These are phyloP conservation scores for Vitis hybrid DNA, from an alignment of 177 flowering plant species.

Conservation along the genomic window DNA sequence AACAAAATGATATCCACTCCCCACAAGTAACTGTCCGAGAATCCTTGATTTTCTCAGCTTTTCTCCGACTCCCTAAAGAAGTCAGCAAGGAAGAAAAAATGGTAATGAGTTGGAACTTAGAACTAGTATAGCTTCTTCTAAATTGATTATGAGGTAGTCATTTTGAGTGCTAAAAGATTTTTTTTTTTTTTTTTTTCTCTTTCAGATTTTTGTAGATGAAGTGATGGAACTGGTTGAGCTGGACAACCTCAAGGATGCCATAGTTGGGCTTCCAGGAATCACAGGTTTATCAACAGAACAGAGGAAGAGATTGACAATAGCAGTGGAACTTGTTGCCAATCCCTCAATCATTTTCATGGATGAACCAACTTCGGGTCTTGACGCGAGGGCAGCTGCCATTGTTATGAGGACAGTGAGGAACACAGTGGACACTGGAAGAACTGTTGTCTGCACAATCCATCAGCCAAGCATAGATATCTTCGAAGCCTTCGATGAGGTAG, in stretches of 20 bases:
- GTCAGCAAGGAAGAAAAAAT: slow-evolving; percentile 55
- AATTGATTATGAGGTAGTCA: too few relatives aligned
- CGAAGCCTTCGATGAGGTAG: slow-evolving; percentile 83
- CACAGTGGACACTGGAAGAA: slow-evolving; percentile 83
- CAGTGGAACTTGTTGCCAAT: slow-evolving; percentile 88
- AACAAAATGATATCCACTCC: slow-evolving; percentile 86
- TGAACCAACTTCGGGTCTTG: slow-evolving; percentile 89
- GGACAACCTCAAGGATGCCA: slow-evolving; percentile 55
- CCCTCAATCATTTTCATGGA: slow-evolving; percentile 94
- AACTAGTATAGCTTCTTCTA: not conserved
- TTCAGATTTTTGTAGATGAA: slow-evolving; percentile 70
- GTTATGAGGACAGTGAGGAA: slow-evolving; percentile 87
- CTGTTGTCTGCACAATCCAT: slow-evolving; percentile 85
- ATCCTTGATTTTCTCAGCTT: slow-evolving; percentile 81
- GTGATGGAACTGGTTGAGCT: slow-evolving; percentile 82
- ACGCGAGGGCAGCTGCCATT: slow-evolving; percentile 90
- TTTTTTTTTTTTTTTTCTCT: not conserved
- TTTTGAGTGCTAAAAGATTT: not conserved
- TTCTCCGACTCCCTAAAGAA: slow-evolving; percentile 77
- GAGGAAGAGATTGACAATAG: slow-evolving; percentile 81
- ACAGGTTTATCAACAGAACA: slow-evolving; percentile 85
- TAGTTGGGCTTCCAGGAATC: slow-evolving; percentile 83
- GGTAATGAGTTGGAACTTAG: slow-evolving; percentile 26
- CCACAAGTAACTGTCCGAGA: slow-evolving; percentile 82
- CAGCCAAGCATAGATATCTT: slow-evolving; percentile 90